Evolutionary conservation across 2,329 filamentous ascomycete species (phyloP).

Genomic region (Clonostachys chloroleuca): DNA sequence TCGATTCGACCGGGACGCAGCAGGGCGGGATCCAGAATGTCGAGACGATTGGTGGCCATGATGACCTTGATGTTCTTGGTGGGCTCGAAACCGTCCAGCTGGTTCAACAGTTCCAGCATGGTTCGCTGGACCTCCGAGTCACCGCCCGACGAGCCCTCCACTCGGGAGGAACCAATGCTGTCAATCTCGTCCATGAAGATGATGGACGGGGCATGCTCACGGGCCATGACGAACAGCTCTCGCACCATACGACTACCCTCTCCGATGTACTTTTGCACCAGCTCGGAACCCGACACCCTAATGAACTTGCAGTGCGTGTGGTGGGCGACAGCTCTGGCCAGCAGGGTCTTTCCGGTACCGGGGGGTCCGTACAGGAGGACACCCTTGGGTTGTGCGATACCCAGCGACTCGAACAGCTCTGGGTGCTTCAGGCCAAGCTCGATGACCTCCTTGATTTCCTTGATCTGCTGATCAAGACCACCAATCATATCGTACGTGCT

Average conservation of each 20-base stretch:
- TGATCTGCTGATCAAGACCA: conserved; percentile 97
- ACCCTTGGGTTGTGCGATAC: conserved; percentile 97
- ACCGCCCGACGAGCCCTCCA: conserved; percentile 90
- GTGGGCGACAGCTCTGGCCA: conserved; percentile 93
- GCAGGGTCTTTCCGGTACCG: conserved; percentile 92
- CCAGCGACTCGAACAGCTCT: conserved; percentile 97
- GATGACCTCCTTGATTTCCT: conserved; percentile 99
- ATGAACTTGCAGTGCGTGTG: conserved; percentile 99
- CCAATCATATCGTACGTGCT: conserved; percentile 99
- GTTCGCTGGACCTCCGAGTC: conserved; percentile 98
- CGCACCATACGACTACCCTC: conserved; percentile 98
- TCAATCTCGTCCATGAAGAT: conserved; percentile 99
- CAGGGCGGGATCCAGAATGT: conserved; percentile 93
- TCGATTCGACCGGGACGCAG: conserved; percentile 96
- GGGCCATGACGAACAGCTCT: conserved; percentile 97
- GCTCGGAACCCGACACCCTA: conserved; percentile 88
- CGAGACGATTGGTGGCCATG: conserved; percentile 98
- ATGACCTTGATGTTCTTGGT: conserved; percentile 99
- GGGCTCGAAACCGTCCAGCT: conserved; percentile 96
- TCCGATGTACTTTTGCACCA: conserved; percentile 99
- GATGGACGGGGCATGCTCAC: conserved; percentile 96
- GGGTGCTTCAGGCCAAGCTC: conserved; percentile 97
- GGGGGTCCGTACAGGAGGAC: conserved; percentile 95
- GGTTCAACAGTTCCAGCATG: conserved; percentile 97
- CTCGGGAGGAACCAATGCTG: conserved; percentile 94